Evolutionary conservation across 1,284 basidiomycete species (phyloP), one percentile per base, ranked within the genome.

Genomic region (Laetiporus sulphureus): DNA sequence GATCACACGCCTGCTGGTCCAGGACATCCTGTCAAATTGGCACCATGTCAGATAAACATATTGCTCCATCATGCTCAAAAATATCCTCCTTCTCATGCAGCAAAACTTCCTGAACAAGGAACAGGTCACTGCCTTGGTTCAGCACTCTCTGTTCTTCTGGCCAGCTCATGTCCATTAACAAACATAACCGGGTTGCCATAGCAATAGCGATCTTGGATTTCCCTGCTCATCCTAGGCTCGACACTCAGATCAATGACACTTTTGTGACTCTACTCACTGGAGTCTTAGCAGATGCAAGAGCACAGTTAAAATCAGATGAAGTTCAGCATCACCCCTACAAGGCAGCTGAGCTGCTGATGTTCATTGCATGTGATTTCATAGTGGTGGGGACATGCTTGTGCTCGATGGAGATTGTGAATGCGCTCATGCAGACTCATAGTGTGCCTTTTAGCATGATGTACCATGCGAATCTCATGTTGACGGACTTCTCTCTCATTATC

Each of bases 401-500:
- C 8, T 54, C 57, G 1, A 46, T 57, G n/a, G 42, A 45, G 4
- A 37, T 57, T 13, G 44, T 61, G 36, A 43, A 49, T 10, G 18
- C 38, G 4, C 67, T 82, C 22, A 58, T 63, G 13, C 44, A 60
- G 16, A 51, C 38, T 19, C 50, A 56, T 4, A 53, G 56, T 31
- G 48, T 72, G 36, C 57, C 73, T 18, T 40, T 61, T 2, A 64
- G 69, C 47, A 66, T 69, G 1, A 54, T 77, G 29, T 50, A 62
- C n/a, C 39, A 51, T 20, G 44, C 53, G 16, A 56, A 62, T 12
- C 39, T 62, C 55, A 11, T 52, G 58, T 20, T 58, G 57, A 12
- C 60, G 3, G 50, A 74, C 48, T 66, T 73, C 33, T 51, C 57
- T 13, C 59, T 66, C 23, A 68, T 78, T 39, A 59, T 78, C 13